phyloP scores from a whole-genome alignment of 225 moss, liverwort and hornwort species.

The Pseudoscleropodium purum region DNA sequence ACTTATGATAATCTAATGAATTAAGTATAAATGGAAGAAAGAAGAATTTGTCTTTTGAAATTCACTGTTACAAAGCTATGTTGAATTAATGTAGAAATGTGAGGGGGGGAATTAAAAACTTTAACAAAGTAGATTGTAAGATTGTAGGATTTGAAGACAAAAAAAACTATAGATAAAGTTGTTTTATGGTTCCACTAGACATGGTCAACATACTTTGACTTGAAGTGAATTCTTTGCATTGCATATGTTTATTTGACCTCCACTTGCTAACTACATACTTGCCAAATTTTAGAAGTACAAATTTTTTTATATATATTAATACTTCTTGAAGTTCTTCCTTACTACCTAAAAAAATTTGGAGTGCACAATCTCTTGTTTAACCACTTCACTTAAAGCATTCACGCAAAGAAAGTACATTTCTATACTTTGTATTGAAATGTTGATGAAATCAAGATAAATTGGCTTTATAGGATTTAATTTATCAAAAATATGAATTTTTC shows the following conservation, averaged over 20 bases:
- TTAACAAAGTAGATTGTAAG: background rate
- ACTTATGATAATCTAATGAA: background rate
- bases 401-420: background rate
- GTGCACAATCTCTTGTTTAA: background rate
- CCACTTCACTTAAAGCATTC: background rate
- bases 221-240: background rate
- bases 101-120: too few species aligned
- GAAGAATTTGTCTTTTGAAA: background rate
- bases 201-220: background rate
- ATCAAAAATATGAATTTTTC: too few species aligned
- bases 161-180: background rate
- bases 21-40: background rate
- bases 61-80: background rate
- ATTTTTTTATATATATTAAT: background rate
- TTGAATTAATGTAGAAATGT: background rate
- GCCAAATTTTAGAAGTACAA: background rate
- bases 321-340: fast-evolving
- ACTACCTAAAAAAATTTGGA: background rate
- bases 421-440: background rate
- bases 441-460: background rate
- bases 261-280: background rate
- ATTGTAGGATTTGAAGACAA: background rate
- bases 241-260: background rate
- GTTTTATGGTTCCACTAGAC: background rate
- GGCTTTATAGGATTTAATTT: background rate